Evolutionary conservation across 495 filamentous ascomycete species (phyloP).

Genomic region (Penicillium paradoxum): DNA sequence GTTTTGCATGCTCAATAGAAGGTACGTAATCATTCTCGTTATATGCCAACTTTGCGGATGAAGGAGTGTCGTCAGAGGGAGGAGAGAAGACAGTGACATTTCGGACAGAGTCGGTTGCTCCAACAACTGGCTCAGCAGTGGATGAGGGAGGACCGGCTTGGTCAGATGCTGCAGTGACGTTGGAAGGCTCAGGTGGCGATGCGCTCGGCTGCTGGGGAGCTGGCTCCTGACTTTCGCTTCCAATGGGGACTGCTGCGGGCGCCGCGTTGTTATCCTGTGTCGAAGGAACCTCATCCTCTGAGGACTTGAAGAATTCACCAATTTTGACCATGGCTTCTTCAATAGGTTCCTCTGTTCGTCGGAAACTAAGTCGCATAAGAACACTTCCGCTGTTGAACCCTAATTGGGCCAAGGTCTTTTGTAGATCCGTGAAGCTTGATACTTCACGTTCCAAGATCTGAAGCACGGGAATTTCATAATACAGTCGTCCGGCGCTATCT

Average conservation of each 20-base stretch:
- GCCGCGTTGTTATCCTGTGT: constrained; percentile 4
- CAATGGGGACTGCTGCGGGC: constrained; percentile 9
- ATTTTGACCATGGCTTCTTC: constrained; percentile 85
- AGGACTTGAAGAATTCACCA: constrained; percentile 56
- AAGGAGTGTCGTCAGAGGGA: constrained; percentile 65
- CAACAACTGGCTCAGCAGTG: constrained; percentile 15
- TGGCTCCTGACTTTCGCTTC: constrained; percentile 17
- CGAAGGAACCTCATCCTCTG: constrained; percentile 30
- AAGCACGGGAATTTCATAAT: constrained; percentile 82
- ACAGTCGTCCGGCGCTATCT: constrained; percentile 66
- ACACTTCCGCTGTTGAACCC: constrained; percentile 80
- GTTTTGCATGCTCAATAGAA: constrained; percentile 77
- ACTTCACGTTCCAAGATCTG: constrained; percentile 75
- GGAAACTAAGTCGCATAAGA: constrained; percentile 71
- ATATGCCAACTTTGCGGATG: constrained; percentile 59
- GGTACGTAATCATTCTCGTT: constrained; percentile 76
- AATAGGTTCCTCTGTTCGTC: constrained; percentile 67
- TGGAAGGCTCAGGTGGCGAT: constrained; percentile 5
- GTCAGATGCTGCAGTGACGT: neutral
- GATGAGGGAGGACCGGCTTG: constrained; percentile 12
- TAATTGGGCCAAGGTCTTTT: constrained; percentile 81
- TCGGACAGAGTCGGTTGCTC: constrained; percentile 29
- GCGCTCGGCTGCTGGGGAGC: constrained; percentile 2
- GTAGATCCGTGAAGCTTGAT: constrained; percentile 69
- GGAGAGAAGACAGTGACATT: constrained; percentile 71